phyloP scores from a whole-genome alignment of 805 yeast species.

The Suhomyces xylopsoci region DNA sequence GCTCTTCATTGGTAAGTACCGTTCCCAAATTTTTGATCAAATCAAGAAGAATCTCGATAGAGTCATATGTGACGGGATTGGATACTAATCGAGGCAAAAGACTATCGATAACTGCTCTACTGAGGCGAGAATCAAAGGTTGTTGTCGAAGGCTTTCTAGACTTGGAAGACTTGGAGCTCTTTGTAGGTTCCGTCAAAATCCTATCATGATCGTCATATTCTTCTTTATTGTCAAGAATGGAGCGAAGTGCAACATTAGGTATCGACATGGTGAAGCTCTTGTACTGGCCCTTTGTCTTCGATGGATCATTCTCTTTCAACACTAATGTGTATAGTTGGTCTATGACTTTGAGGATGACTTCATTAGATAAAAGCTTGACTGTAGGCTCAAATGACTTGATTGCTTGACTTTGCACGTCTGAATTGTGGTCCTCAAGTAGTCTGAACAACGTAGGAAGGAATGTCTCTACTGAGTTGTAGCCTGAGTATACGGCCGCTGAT shows the following conservation, averaged over 20 bases:
- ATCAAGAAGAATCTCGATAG: slow-evolving; percentile 60
- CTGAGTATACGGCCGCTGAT: slow-evolving; percentile 2
- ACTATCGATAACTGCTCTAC: slow-evolving; percentile 30
- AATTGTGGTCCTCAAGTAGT: slow-evolving; percentile 55
- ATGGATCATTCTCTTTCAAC: slow-evolving; percentile 15
- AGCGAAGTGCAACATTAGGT: slow-evolving; percentile 51
- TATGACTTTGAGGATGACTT: slow-evolving; percentile 29
- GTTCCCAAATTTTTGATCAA: slow-evolving; percentile 49
- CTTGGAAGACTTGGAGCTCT: neutral
- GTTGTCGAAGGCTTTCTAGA: neutral
- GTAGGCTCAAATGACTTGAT: slow-evolving; percentile 54
- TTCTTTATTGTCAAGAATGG: slow-evolving; percentile 29
- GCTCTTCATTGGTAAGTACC: slow-evolving; percentile 35
- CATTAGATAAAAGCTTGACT: slow-evolving; percentile 34
- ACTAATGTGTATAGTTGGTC: slow-evolving; percentile 23
- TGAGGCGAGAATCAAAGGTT: slow-evolving; percentile 12
- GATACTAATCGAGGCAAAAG: slow-evolving; percentile 39
- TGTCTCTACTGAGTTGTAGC: slow-evolving; percentile 4
- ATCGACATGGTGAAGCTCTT: slow-evolving; percentile 44
- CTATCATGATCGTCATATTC: neutral
- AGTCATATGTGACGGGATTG: slow-evolving; percentile 45
- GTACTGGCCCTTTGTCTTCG: slow-evolving; percentile 13
- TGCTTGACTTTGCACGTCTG: slow-evolving; percentile 76
- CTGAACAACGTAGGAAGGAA: slow-evolving; percentile 41
- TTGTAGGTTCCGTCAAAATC: neutral